Evolutionary conservation across 495 filamentous ascomycete genomes (phyloP).

Genomic region (Aspergillus affinis): DNA sequence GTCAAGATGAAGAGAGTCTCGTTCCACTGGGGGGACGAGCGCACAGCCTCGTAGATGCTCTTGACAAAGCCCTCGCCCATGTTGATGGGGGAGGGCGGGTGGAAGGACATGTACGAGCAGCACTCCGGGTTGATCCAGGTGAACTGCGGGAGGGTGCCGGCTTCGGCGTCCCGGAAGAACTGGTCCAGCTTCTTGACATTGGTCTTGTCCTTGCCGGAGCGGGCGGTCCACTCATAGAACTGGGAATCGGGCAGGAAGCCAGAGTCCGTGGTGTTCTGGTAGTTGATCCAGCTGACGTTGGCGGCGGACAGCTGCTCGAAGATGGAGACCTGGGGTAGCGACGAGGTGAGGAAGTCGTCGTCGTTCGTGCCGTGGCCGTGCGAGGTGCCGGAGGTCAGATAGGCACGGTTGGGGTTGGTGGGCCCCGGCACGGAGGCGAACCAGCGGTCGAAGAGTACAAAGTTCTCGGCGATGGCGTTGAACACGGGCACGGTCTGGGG

Average conservation of each 20-base stretch:
- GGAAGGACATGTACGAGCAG: slow-evolving; percentile 50
- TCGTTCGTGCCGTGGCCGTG: slow-evolving; percentile 51
- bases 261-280: slow-evolving; percentile 43
- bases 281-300: slow-evolving; percentile 50
- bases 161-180: slow-evolving; percentile 39
- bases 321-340: slow-evolving; percentile 45
- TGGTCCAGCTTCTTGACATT: slow-evolving; percentile 35
- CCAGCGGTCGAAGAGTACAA: slow-evolving; percentile 50
- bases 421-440: slow-evolving; percentile 49
- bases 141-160: slow-evolving; percentile 44
- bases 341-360: slow-evolving; percentile 38
- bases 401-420: slow-evolving; percentile 50
- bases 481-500: slow-evolving; percentile 47
- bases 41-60: slow-evolving; percentile 50
- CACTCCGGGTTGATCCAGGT: slow-evolving; percentile 55
- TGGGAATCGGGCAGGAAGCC: slow-evolving; percentile 36
- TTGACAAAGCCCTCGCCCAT: slow-evolving; percentile 52
- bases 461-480: slow-evolving; percentile 47
- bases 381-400: slow-evolving; percentile 49
- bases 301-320: slow-evolving; percentile 48
- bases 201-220: slow-evolving; percentile 28
- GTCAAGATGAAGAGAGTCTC: slow-evolving; percentile 50
- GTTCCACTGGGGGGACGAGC: slow-evolving; percentile 49
- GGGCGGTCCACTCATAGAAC: slow-evolving; percentile 44
- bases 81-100: slow-evolving; percentile 47